These are phyloP conservation scores for Boechera retrofracta DNA, from an alignment of 345 rosid species.

Conservation along the genomic window DNA sequence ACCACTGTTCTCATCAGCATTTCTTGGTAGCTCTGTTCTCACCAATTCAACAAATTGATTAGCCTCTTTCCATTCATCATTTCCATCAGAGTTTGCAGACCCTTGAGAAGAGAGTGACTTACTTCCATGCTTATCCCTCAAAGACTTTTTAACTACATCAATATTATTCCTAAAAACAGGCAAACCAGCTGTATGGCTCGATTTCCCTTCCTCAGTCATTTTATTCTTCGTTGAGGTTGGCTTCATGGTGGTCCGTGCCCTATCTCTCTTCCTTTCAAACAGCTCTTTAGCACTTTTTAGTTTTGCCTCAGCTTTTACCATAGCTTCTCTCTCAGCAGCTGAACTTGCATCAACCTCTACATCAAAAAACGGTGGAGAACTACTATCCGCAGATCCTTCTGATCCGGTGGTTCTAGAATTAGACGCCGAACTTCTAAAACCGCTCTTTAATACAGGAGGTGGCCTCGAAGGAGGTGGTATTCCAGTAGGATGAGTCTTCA, in stretches of 20 bases:
- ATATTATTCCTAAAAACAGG: constrained; percentile 36
- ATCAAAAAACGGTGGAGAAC: constrained; percentile 80
- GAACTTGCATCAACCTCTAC: constrained; percentile 92
- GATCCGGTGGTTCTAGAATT: constrained; percentile 49
- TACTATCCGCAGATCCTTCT: constrained; percentile 51
- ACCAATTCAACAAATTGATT: constrained; percentile 71
- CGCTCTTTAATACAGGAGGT: constrained; percentile 59
- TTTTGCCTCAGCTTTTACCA: constrained; percentile 79
- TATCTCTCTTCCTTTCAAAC: constrained; percentile 70
- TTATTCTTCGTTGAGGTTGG: constrained; percentile 45
- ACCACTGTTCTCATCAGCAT: constrained; percentile 49
- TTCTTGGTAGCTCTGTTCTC: constrained; percentile 55
- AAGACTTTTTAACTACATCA: constrained; percentile 37
- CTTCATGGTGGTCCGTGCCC: constrained; percentile 39
- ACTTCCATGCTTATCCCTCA: constrained; percentile 50
- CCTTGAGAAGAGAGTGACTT: constrained; percentile 54
- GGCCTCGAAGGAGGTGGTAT: constrained; percentile 91
- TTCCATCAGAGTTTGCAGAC: constrained; percentile 51
- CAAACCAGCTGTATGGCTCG: constrained; percentile 43
- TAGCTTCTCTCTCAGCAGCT: constrained; percentile 81
- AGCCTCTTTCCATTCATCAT: constrained; percentile 82
- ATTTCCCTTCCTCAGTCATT: constrained; percentile 50
- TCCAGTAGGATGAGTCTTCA: constrained; percentile 77
- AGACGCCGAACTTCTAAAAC: constrained; percentile 44
- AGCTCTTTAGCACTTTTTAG: constrained; percentile 72